Evolutionary conservation across 352 stramenopile genomes (phyloP).

Genomic region (Globisporangium camurandrum): DNA sequence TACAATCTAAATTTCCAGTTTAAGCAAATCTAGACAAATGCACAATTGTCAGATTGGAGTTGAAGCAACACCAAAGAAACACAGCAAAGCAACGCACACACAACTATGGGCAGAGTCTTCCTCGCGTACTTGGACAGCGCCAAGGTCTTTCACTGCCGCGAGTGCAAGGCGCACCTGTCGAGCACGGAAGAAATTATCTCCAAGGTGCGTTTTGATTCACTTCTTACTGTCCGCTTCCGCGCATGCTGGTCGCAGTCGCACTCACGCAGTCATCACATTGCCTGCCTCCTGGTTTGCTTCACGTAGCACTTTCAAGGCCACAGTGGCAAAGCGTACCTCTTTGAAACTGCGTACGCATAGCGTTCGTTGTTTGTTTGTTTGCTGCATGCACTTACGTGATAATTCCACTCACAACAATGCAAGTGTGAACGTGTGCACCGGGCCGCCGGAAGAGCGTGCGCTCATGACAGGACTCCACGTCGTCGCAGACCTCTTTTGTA

Average conservation of each 20-base stretch:
- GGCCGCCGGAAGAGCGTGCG: constrained; percentile 83
- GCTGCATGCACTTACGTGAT: not conserved
- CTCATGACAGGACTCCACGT: constrained; percentile 93
- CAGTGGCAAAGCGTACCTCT: constrained; percentile 89
- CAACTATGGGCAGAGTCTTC: constrained; percentile 74
- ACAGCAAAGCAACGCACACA: too few species aligned
- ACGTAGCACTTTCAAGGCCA: constrained; percentile 69
- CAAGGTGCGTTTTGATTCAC: constrained; percentile 51
- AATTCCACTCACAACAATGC: not conserved
- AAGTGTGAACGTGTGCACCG: constrained; percentile 86
- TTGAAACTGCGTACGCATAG: constrained; percentile 78
- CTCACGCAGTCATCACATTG: not conserved
- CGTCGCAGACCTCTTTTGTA: constrained; percentile 92
- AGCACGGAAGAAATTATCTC: constrained; percentile 92
- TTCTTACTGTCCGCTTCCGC: too few species aligned
- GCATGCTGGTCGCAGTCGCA: not conserved
- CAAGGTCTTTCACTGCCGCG: constrained; percentile 86
- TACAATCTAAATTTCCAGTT: not conserved
- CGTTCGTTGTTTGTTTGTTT: not conserved
- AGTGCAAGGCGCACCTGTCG: constrained; percentile 89
- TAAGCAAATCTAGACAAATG: too few species aligned
- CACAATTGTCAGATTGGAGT: not conserved
- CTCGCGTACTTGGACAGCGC: constrained; percentile 89
- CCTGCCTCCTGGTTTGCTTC: not conserved
- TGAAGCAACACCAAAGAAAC: not conserved